A percentile compares a stretch with the other conserved stretches of the same genome.
Conservation (phyloP, 192 early-diverging fungal species). For the Backusella circina region DNA sequence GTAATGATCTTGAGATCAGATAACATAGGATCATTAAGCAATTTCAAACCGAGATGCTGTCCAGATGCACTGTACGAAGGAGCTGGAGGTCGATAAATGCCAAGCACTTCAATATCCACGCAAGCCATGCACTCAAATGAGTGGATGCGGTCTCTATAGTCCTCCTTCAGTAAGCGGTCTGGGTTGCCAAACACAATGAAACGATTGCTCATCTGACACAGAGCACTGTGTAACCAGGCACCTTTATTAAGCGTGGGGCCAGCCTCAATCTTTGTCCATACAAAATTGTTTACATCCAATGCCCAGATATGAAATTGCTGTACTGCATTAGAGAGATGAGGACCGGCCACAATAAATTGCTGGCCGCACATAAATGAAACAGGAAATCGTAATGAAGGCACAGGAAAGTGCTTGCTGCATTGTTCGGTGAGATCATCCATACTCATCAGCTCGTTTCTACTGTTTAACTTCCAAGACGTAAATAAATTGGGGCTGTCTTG, state of each 20-base stretch:
- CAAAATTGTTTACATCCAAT: constrained; percentile 51
- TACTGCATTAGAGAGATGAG: constrained; percentile 60
- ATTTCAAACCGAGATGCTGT: constrained; percentile 53
- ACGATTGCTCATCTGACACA: constrained; percentile 57
- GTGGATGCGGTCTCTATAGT: constrained; percentile 71
- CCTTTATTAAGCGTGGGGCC: constrained; percentile 64
- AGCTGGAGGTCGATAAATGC: constrained; percentile 52
- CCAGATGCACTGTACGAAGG: constrained; percentile 46
- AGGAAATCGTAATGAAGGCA: constrained; percentile 74
- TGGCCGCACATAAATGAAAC: constrained; percentile 64
- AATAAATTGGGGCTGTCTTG: constrained; percentile 59
- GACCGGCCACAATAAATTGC: constrained; percentile 63
- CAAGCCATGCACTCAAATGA: constrained; percentile 70
- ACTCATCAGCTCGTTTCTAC: constrained; percentile 39
- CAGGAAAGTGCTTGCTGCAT: constrained; percentile 55
- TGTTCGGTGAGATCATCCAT: constrained; percentile 60
- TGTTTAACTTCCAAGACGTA: constrained; percentile 64
- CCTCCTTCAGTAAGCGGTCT: constrained; percentile 62
- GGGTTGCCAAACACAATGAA: constrained; percentile 71
- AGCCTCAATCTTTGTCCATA: constrained; percentile 65
- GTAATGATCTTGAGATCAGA: constrained; percentile 56
- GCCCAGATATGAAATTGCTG: constrained; percentile 71
- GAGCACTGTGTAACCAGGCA: constrained; percentile 69
- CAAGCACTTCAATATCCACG: constrained; percentile 69
- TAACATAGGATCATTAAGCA: constrained; percentile 47